Evolutionary conservation across 371 early-diverging fungal genomes (phyloP).

Genomic region (Dinochytrium kinnereticum): DNA sequence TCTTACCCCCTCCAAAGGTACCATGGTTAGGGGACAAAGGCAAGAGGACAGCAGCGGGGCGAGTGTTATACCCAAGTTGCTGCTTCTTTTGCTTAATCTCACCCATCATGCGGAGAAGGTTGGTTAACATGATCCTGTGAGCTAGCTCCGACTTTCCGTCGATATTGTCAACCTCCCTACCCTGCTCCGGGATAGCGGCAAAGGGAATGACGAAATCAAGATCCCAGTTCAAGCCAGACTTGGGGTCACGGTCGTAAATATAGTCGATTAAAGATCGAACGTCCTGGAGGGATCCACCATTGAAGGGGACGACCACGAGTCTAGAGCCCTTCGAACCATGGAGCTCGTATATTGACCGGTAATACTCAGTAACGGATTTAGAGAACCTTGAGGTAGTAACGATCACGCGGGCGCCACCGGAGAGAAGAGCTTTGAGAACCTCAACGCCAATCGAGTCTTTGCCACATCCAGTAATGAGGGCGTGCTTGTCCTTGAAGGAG

Average conservation of each 20-base stretch:
- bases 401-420: conserved; percentile 90
- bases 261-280: conserved; percentile 79
- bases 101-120: conserved; percentile 82
- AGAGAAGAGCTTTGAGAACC: conserved; percentile 82
- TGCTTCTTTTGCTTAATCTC: conserved; percentile 85
- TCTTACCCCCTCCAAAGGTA: conserved; percentile 76
- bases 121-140: conserved; percentile 91
- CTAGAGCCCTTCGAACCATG: conserved; percentile 88
- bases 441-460: conserved; percentile 91
- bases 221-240: conserved; percentile 85
- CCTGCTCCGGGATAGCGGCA: conserved; percentile 91
- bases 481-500: conserved; percentile 80
- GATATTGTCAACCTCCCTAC: conserved; percentile 84
- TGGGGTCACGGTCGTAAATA: conserved; percentile 79
- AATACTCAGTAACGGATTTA: conserved; percentile 81
- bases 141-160: conserved; percentile 90
- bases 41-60: conserved; percentile 89
- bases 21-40: conserved; percentile 98
- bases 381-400: conserved; percentile 94
- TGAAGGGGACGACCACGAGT: conserved; percentile 94
- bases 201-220: conserved; percentile 95
- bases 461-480: conserved; percentile 91
- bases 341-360: conserved; percentile 83
- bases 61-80: conserved; percentile 74
- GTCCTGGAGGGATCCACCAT: conserved; percentile 90